These are phyloP conservation scores for Boletus coccyginus DNA, from an alignment of 768 basidiomycete genomes.

Conservation along the genomic window DNA sequence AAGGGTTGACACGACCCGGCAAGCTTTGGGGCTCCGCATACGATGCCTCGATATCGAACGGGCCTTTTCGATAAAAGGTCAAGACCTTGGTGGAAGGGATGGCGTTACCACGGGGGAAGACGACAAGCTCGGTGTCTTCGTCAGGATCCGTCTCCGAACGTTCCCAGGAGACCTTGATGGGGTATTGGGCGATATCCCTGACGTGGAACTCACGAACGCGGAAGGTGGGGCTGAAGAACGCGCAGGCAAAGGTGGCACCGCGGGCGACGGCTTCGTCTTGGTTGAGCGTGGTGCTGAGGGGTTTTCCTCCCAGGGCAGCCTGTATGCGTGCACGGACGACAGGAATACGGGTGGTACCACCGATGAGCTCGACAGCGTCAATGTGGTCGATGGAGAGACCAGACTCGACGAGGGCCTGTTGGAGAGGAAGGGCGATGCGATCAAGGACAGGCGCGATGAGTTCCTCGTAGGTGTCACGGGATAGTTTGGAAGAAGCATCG, in stretches of 20 bases:
- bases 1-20: constrained; percentile 81
- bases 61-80: constrained; percentile 86
- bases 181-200: constrained; percentile 82
- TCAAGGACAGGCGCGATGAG: constrained; percentile 76
- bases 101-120: constrained; percentile 82
- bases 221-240: constrained; percentile 97
- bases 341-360: constrained; percentile 91
- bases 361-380: constrained; percentile 89
- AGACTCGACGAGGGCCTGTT: constrained; percentile 77
- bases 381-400: constrained; percentile 82
- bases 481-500: constrained; percentile 84
- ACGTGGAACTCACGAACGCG: constrained; percentile 93
- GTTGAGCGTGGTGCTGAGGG: constrained; percentile 91
- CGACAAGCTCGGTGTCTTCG: constrained; percentile 88
- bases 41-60: constrained; percentile 84
- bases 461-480: constrained; percentile 77
- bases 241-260: constrained; percentile 95
- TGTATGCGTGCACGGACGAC: constrained; percentile 88
- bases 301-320: constrained; percentile 75
- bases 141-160: constrained; percentile 69
- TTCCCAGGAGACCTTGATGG: constrained; percentile 90
- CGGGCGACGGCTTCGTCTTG: constrained; percentile 97
- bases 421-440: constrained; percentile 71
- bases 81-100: constrained; percentile 95
- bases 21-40: constrained; percentile 74